Evolutionary conservation across 208 protist genomes (phyloP).

Genomic region (Wallacemonas rigidus): DNA sequence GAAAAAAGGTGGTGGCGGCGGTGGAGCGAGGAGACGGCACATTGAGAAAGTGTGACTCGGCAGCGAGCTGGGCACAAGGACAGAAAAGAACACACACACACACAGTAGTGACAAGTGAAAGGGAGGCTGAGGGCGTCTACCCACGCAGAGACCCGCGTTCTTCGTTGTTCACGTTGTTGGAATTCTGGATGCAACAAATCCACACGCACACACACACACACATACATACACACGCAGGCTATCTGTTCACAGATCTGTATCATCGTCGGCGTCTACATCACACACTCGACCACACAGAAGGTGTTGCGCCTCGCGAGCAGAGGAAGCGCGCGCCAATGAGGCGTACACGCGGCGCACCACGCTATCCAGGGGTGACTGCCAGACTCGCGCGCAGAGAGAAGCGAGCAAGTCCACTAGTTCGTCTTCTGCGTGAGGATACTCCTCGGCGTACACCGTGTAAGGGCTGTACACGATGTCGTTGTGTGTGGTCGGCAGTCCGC

Average conservation of each 20-base stretch:
- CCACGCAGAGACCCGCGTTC: too few species aligned
- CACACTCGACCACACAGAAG: background rate
- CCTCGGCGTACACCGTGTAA: constrained; percentile 36
- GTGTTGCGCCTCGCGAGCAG: background rate
- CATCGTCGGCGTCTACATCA: background rate
- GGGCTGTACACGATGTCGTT: constrained; percentile 31
- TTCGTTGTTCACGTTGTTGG: too few species aligned
- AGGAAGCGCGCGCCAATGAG: background rate
- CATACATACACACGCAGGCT: background rate
- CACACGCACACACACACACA: background rate
- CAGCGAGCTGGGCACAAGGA: too few species aligned
- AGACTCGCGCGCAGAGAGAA: constrained; percentile 22
- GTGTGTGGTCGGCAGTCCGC: constrained; percentile 33
- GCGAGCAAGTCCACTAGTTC: constrained; percentile 35
- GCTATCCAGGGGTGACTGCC: background rate
- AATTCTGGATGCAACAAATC: too few species aligned
- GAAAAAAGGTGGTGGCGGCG: background rate
- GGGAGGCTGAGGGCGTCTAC: too few species aligned
- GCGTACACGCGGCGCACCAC: background rate
- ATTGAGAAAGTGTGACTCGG: too few species aligned
- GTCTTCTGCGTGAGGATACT: constrained; percentile 42
- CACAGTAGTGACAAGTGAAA: too few species aligned
- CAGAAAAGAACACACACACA: too few species aligned
- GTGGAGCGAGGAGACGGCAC: too few species aligned
- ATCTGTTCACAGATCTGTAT: background rate